These are phyloP conservation scores for Eucalyptus polyanthemos DNA, from an alignment of 345 rosid genomes.

Conservation along the genomic window DNA sequence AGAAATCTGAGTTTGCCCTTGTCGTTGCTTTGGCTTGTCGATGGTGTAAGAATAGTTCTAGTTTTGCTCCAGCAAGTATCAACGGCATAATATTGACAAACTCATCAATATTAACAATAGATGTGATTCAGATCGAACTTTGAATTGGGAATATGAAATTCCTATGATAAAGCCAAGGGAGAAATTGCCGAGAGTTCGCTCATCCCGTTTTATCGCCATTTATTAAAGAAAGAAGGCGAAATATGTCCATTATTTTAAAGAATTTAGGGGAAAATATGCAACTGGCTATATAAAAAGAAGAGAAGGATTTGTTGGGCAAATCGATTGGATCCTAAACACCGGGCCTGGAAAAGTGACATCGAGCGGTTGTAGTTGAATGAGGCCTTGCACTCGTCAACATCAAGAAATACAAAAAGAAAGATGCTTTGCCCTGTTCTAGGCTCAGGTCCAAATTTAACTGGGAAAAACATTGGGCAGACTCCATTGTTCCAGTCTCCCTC, in stretches of 20 bases:
- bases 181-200: not conserved
- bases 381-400: not conserved
- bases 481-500: not conserved
- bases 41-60: not conserved
- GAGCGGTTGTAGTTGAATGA: not conserved
- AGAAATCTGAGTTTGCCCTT: not conserved
- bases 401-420: not conserved
- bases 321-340: not conserved
- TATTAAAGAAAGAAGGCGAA: not conserved
- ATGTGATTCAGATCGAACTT: accelerated
- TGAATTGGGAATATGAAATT: not conserved
- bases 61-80: accelerated
- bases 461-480: not conserved
- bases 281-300: not conserved
- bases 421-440: not conserved
- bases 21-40: not conserved
- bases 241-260: not conserved
- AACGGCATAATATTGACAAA: accelerated
- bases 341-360: not conserved
- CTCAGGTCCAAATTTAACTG: not conserved
- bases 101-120: accelerated
- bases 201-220: not conserved
- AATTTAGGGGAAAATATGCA: not conserved
- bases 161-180: not conserved
- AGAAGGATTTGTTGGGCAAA: not conserved